A percentile compares a stretch with the other conserved stretches of the same genome.
Evolutionary conservation across 495 filamentous ascomycete species (phyloP).

Genomic region (Penicillium lagena): DNA sequence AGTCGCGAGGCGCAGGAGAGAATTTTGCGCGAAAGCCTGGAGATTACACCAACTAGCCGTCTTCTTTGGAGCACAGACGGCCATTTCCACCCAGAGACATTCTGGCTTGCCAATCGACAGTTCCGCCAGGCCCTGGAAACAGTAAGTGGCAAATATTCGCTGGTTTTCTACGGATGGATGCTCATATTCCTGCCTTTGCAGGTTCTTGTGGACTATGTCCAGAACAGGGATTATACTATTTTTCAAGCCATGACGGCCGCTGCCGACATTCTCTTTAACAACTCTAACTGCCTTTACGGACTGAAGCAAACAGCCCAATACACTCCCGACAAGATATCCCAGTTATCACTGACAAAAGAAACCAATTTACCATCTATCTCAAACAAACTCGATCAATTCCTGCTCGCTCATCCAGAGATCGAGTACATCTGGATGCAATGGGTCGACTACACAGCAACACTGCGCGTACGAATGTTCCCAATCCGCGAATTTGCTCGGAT

Average conservation of each 20-base stretch:
- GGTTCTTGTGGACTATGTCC: conserved; percentile 58
- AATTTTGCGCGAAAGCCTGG: conserved; percentile 67
- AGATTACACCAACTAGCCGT: conserved; percentile 70
- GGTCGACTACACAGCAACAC: conserved; percentile 68
- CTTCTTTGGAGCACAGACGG: conserved; percentile 84
- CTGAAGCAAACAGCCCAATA: conserved; percentile 25
- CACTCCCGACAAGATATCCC: not conserved
- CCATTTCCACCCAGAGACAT: conserved; percentile 79
- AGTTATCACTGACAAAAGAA: not conserved
- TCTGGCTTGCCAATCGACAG: conserved; percentile 69
- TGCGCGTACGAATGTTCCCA: conserved; percentile 65
- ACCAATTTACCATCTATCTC: not conserved
- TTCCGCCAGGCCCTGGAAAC: conserved; percentile 67
- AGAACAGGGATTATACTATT: conserved; percentile 47
- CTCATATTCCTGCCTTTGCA: conserved; percentile 11
- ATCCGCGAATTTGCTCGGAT: conserved; percentile 56
- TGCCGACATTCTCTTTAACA: conserved; percentile 60
- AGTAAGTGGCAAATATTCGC: conserved; percentile 24
- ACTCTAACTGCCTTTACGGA: conserved; percentile 61
- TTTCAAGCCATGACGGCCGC: conserved; percentile 54
- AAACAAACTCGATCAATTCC: conserved; percentile 15
- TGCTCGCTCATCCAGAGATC: conserved; percentile 21
- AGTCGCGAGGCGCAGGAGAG: conserved; percentile 74
- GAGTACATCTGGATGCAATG: conserved; percentile 69
- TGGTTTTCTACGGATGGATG: not conserved